Evolutionary conservation across 2,329 filamentous ascomycete genomes (phyloP).

Genomic region (Colletotrichum sp.): DNA sequence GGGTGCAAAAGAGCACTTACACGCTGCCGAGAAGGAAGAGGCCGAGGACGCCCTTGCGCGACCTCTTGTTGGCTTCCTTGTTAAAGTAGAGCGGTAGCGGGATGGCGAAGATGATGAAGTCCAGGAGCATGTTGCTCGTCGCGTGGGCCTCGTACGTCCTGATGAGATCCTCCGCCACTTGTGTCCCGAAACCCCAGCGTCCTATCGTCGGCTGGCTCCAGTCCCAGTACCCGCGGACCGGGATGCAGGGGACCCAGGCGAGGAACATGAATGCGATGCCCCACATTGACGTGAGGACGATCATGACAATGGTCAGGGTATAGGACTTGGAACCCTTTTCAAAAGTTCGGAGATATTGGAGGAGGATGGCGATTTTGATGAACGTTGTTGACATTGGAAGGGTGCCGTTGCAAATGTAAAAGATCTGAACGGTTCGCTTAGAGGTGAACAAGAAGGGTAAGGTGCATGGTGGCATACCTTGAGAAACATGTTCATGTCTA

Average conservation of each 20-base stretch:
- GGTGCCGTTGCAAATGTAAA: constrained; percentile 21
- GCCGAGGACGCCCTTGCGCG: constrained; percentile 31
- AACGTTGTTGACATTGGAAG: constrained; percentile 21
- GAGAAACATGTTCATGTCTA: neutral
- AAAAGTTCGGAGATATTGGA: constrained; percentile 24
- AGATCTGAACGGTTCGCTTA: no score
- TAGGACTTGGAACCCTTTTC: constrained; percentile 12
- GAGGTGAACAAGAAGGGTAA: no score
- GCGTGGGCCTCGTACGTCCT: constrained; percentile 32
- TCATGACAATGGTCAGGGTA: constrained; percentile 21
- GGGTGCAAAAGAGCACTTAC: no score
- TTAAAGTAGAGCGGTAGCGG: constrained; percentile 34
- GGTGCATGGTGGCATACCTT: no score
- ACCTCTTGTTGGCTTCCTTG: constrained; percentile 27
- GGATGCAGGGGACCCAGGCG: constrained; percentile 36
- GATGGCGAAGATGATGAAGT: constrained; percentile 34
- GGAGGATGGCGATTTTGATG: constrained; percentile 24
- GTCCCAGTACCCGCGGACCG: constrained; percentile 34
- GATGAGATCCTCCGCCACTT: constrained; percentile 23
- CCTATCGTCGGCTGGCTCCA: constrained; percentile 9
- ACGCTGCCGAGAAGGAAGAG: constrained; percentile 34
- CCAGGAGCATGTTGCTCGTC: constrained; percentile 33
- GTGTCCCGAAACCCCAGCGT: constrained; percentile 34
- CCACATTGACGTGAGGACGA: constrained; percentile 32
- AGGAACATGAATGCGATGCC: constrained; percentile 31